Evolutionary conservation across 768 basidiomycete species (phyloP), one percentile per base, ranked within the genome.

Genomic region (Lactarius psammicola): DNA sequence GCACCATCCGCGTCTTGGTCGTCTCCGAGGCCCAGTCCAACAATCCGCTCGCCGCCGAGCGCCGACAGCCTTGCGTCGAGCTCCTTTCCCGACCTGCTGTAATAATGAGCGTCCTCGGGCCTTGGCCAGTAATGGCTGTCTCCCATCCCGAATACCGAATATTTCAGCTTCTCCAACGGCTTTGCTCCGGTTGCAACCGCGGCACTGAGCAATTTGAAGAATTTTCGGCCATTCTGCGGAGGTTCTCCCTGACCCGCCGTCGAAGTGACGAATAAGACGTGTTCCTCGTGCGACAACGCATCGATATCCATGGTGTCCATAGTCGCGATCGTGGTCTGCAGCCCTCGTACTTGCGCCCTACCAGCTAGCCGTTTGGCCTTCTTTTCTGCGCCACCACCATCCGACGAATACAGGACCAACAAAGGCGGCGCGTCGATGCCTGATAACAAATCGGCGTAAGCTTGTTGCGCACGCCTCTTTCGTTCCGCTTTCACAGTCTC

Each of bases 121-220:
- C 97, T 85, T 11, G 97, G 97, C 97, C 97, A 99, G 79, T 99
- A 99, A 78, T 97, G 95, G 75, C 91, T 95, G 76, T 99, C 97
- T 66, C 97, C 97, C 87, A 99, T 90, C 56, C 82, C 96, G 71
- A 98, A 97, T 53, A 98, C 94, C 60, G 88, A 78, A 76, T 85
- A 92, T 73, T 85, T 88, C 65, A 94, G 79, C 67, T 87, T 87
- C 60, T 78, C 68, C 53, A 94, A 79, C 7, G 82, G 79, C 61
- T 78, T 80, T 59, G 89, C 87, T 23, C 85, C 85, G n/a, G 80
- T 80, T 11, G 80, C 77, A 2, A 80, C 74, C 10, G 86, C 84
- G 9, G 87, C 87, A 69, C 90, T 90, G 71, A 97, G 71, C 5
- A 90, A 82, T 79, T 96, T 98, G 82, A 89, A 88, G 74, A 95